Evolutionary conservation across 257 asterid species (phyloP), one percentile per base, ranked within the genome.

Genomic region (Cynanchum wilfordii): DNA sequence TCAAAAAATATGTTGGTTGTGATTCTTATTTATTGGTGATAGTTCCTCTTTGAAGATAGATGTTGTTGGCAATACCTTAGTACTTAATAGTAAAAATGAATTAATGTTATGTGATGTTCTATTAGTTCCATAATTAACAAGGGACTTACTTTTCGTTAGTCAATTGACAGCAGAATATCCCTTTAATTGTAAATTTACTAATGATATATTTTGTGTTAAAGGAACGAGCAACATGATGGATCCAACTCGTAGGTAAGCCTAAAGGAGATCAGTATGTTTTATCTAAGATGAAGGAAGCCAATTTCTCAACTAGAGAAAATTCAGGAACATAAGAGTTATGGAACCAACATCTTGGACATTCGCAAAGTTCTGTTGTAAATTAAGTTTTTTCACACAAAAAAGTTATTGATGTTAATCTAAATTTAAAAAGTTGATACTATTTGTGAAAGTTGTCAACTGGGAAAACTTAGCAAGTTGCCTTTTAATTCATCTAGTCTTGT

Each of bases 11-110:
- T 42, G 47, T 42, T 42, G 47, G 67, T 15, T 25, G 17, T 62
- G 67, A 62, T 62, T 62, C 16, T 27, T 62, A 25, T 27, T 62
- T 25, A 25, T 62, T 62, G 67, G 67, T 10, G 67, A 62, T 62
- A 45, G 67, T 4, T 62, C 67, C 30, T 4, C 44, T 15, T 13
- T 62, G 15, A 27, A 27, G 60, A 55, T 42, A 42, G 47, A 42
- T 42, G 47, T 9, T 3, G 9, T 42, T 42, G 47, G 9, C 9
- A 9, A 42, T 55, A 55, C 27, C 27, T 55, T 55, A 55, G 60
- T 55, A 17, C 20, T 25, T 55, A 25, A 55, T 55, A 6, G 60
- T 55, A 55, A 55, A 15, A 55, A 55, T 55, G 22, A 16, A 55
- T 19, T 55, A 55, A 7, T 55, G 60, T 15, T 55, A 3, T 10